phyloP scores from a whole-genome alignment of 768 basidiomycete species.

The Tylopilus felleus region DNA sequence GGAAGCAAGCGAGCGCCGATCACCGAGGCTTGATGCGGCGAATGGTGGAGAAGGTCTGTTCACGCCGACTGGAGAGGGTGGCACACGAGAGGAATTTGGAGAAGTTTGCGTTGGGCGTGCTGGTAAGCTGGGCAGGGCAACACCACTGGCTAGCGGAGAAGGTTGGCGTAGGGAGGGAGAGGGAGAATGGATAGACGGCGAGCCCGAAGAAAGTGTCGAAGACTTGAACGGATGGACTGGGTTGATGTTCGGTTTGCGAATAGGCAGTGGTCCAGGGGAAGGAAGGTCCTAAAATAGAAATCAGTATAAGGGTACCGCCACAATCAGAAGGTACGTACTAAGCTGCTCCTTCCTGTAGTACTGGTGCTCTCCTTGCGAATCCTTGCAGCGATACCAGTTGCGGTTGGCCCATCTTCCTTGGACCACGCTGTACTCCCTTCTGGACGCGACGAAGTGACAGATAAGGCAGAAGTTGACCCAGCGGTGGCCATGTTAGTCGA shows the following conservation, averaged over 20 bases:
- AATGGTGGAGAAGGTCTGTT: conserved; percentile 39
- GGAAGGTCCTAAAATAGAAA: conserved; percentile 33
- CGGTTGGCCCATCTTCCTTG: conserved; percentile 34
- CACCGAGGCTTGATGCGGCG: conserved; percentile 41
- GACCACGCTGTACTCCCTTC: conserved; percentile 36
- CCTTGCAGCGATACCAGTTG: conserved; percentile 40
- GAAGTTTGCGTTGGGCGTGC: conserved; percentile 36
- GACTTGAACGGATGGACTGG: conserved; percentile 49
- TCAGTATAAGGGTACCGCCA: conserved; percentile 2
- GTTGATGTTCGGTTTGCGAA: conserved; percentile 42
- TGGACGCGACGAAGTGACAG: conserved; percentile 40
- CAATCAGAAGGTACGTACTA: conserved; percentile 10
- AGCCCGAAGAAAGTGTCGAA: conserved; percentile 47
- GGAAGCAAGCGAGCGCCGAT: conserved; percentile 38
- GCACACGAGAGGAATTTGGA: conserved; percentile 41
- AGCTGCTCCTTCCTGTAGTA: conserved; percentile 33
- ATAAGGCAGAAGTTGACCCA: conserved; percentile 38
- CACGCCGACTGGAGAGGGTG: conserved; percentile 38
- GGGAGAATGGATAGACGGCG: conserved; percentile 47
- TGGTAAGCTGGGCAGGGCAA: conserved; percentile 32
- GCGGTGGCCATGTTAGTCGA: conserved; percentile 30
- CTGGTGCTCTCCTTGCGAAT: conserved; percentile 52
- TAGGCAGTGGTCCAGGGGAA: conserved; percentile 41
- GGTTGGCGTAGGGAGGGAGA: conserved; percentile 46
- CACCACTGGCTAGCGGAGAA: conserved; percentile 40